Conservation (phyloP, 2,329 filamentous ascomycete species). For the Alternaria atra region DNA sequence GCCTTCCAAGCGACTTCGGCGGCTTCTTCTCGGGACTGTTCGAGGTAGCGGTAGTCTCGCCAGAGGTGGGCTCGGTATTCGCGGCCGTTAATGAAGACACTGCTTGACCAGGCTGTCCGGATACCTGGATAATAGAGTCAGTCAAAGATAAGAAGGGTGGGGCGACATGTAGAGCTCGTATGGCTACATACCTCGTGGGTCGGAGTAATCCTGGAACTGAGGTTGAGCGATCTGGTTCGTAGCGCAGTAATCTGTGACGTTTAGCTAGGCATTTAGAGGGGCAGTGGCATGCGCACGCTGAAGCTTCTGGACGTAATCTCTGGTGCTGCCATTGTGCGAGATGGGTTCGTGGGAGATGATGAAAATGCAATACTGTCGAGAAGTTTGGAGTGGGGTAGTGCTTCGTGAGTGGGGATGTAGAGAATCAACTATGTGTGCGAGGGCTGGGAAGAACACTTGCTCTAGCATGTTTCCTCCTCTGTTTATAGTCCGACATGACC, state of each 20-base stretch:
- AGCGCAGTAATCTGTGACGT: slow-evolving; percentile 41
- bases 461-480: slow-evolving; percentile 31
- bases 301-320: slow-evolving; percentile 46
- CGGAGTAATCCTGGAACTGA: slow-evolving; percentile 50
- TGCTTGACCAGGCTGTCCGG: slow-evolving; percentile 49
- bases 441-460: slow-evolving; percentile 32
- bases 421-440: slow-evolving; percentile 32
- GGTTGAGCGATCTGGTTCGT: slow-evolving; percentile 47
- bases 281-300: slow-evolving; percentile 36
- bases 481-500: slow-evolving; percentile 44
- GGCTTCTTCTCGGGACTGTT: slow-evolving; percentile 49
- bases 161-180: not conserved
- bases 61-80: slow-evolving; percentile 47
- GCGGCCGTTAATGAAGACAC: slow-evolving; percentile 46
- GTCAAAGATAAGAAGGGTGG: slow-evolving; percentile 4
- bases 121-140: slow-evolving; percentile 37
- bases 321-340: slow-evolving; percentile 39
- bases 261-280: slow-evolving; percentile 19
- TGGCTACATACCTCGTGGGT: slow-evolving; percentile 45
- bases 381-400: slow-evolving; percentile 31
- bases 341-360: slow-evolving; percentile 21
- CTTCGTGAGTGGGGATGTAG: slow-evolving; percentile 34
- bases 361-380: slow-evolving; percentile 23
- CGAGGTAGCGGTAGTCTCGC: slow-evolving; percentile 50
- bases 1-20: slow-evolving; percentile 48